Conservation (phyloP, 31 red algal genomes). For the Asparagopsis taxiformis region DNA sequence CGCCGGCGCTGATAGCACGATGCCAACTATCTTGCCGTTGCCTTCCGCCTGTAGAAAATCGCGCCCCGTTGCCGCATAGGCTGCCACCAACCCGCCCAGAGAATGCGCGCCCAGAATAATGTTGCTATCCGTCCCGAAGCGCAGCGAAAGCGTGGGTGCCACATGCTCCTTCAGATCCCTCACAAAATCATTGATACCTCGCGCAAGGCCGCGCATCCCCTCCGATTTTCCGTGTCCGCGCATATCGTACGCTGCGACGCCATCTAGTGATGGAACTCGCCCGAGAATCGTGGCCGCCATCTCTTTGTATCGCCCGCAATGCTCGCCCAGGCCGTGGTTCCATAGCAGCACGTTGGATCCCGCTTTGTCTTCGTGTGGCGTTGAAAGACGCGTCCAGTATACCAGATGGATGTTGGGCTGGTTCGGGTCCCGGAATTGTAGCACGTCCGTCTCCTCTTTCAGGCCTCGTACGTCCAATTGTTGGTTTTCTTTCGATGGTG, state of each 20-base stretch:
- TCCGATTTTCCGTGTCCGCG: conserved; percentile 70
- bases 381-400: conserved; percentile 15
- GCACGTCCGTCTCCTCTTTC: conserved; percentile 35
- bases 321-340: conserved; percentile 79
- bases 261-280: conserved; percentile 40
- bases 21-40: conserved; percentile 41
- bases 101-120: conserved; percentile 70
- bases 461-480: background rate
- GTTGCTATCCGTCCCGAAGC: conserved; percentile 29
- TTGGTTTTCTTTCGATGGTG: no score
- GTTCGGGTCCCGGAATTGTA: conserved; percentile 61
- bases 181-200: conserved; percentile 12
- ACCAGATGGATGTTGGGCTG: conserved; percentile 48
- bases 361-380: conserved; percentile 15
- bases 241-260: conserved; percentile 56
- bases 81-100: conserved; percentile 50
- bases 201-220: conserved; percentile 18
- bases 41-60: conserved; percentile 26
- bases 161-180: conserved; percentile 31
- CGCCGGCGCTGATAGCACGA: conserved; percentile 47
- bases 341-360: conserved; percentile 28
- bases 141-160: conserved; percentile 10
- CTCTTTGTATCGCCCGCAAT: conserved; percentile 57
- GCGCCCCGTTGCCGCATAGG: background rate
- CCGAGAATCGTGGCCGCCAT: conserved; percentile 42